Conservation (phyloP, 176 grass and related monocot genomes). For the Aegilops bicornis region DNA sequence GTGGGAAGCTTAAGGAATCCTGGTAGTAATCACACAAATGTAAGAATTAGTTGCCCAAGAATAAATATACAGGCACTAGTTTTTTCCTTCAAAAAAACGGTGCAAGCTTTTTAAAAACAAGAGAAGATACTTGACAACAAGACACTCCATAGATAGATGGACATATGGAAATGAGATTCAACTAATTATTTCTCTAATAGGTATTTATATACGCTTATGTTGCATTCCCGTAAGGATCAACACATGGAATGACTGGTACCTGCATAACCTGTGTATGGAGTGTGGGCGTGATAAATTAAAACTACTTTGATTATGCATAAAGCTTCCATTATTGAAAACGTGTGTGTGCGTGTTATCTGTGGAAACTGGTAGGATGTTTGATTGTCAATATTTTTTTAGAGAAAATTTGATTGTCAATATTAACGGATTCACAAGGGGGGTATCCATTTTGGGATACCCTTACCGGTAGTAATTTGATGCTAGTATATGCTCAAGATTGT, state of each 20-base stretch:
- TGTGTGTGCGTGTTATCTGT: background rate
- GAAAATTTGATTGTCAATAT: background rate
- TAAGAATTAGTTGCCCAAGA: background rate
- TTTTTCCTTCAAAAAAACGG: background rate
- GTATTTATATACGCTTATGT: background rate
- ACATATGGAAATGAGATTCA: background rate
- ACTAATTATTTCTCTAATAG: background rate
- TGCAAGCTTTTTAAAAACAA: background rate
- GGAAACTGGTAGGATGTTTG: background rate
- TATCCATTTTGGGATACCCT: background rate
- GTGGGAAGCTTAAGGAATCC: background rate
- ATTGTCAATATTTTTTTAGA: background rate
- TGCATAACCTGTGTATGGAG: too few relatives aligned
- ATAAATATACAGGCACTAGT: background rate
- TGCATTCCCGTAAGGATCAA: slow-evolving; percentile 2
- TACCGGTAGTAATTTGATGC: background rate
- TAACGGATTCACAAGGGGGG: background rate
- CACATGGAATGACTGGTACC: background rate
- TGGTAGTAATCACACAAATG: background rate
- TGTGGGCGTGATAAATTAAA: too few relatives aligned
- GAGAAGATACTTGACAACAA: background rate
- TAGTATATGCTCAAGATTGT: background rate
- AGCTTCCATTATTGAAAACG: background rate
- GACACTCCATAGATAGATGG: background rate
- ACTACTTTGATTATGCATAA: background rate